Evolutionary conservation across 2,329 filamentous ascomycete genomes (phyloP), one percentile per base, ranked within the genome.

Genomic region (Pseudogymnoascus sp.): DNA sequence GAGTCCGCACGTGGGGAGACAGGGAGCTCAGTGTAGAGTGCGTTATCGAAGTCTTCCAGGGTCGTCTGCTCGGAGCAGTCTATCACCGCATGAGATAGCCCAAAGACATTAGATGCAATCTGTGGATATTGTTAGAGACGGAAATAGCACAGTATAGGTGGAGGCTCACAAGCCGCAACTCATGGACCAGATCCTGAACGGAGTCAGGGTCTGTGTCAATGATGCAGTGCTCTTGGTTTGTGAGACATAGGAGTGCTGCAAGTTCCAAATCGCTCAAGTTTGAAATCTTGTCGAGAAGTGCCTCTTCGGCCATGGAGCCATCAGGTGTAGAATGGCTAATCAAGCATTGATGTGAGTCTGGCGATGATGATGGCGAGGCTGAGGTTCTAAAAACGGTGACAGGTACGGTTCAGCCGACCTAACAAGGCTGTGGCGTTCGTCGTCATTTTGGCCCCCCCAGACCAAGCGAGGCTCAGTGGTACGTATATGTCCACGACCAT

Each of bases 181-280:
- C 91, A 59, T 84, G 80, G 43, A 86, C 80, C n/a, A 96, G 78
- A 65, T 86, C 81, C 72, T 88, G 80, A 61, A 93, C 75, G 59
- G 78, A 76, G 36, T 82, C 76, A 4, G 77, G 72, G 2, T 86
- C 82, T 14, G 90, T 89, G 74, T 91, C 88, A 70, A 97, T 85
- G 68, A 97, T 86, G 76, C 91, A 96, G 74, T 97, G 92, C 73
- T 96, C 89, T 66, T 87, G 83, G 63, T 87, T 86, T 64, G 92
- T 81, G 59, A 97, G 82, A 71, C 88, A 92, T 58, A 97, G 83
- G 39, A 97, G 81, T 12, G 89, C 77, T 22, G 93, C 94, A 63
- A 97, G 84, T 75, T 97, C 92, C 39, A 97, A 81, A 76, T 97
- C 92, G 70, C 87, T 89, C 65, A 97, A 80, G 67, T 85, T 82